These are phyloP conservation scores for Achaetomiella virescens DNA, from an alignment of 495 filamentous ascomycete species.

Conservation along the genomic window DNA sequence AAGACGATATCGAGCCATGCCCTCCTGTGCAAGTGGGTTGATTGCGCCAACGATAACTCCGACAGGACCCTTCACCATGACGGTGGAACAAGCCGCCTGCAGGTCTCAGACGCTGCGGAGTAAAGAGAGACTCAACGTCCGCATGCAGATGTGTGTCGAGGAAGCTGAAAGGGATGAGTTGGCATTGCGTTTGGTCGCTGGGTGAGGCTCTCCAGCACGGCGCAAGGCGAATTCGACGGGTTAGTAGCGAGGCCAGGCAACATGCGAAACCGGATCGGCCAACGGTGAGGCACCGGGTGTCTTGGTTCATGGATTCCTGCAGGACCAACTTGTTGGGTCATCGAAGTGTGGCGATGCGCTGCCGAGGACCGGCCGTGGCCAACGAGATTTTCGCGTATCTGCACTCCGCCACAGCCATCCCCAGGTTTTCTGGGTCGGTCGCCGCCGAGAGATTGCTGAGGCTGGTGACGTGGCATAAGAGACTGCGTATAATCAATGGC, in stretches of 20 bases:
- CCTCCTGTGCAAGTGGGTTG: not conserved
- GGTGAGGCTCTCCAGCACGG: slow-evolving; percentile 1
- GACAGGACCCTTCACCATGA: not conserved
- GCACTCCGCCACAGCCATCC: slow-evolving; percentile 28
- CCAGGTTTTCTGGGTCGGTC: slow-evolving; percentile 8
- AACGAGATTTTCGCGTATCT: not conserved
- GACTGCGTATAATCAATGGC: not conserved
- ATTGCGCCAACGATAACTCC: not conserved
- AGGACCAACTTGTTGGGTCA: slow-evolving; percentile 2
- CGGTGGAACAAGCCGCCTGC: not conserved
- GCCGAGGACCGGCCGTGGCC: slow-evolving; percentile 5
- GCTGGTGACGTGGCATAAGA: slow-evolving; percentile 28
- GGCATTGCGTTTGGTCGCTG: not conserved
- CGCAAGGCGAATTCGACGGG: slow-evolving; percentile 6
- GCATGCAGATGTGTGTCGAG: not conserved
- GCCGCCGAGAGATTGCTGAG: slow-evolving; percentile 17
- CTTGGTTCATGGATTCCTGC: slow-evolving; percentile 3
- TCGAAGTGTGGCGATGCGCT: slow-evolving; percentile 5
- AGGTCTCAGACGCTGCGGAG: not conserved
- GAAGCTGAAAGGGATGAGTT: slow-evolving; percentile 4
- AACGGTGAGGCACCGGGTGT: slow-evolving; percentile 3
- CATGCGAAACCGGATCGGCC: not conserved
- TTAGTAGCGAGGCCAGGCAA: not conserved
- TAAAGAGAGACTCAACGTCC: not conserved
- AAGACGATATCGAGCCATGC: not conserved